phyloP scores from a whole-genome alignment of 164 flowering plant genomes.

The Akebia trifoliata region DNA sequence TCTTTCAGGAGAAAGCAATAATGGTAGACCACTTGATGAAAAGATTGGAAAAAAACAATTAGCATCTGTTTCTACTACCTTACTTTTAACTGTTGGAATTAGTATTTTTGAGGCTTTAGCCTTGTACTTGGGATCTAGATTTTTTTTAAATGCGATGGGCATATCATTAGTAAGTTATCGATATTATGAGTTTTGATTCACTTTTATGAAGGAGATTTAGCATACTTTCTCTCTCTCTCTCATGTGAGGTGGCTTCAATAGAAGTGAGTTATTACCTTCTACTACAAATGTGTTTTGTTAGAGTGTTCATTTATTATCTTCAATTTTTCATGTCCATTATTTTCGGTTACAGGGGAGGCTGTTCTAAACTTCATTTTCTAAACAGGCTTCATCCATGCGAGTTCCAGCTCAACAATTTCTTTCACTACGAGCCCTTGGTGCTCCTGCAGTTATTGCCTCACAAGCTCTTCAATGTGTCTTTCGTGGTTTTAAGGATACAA shows the following conservation, averaged over 20 bases:
- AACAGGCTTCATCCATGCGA: conserved; percentile 80
- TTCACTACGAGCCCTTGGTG: too few relatives aligned
- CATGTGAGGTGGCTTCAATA: neutral
- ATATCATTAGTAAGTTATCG: conserved; percentile 51
- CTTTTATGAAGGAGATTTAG: neutral
- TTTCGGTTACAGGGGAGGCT: conserved; percentile 15
- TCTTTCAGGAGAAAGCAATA: too few relatives aligned
- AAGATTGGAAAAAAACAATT: too few relatives aligned
- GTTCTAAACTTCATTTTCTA: too few relatives aligned
- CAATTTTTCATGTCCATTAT: conserved; percentile 8
- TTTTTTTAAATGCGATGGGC: conserved; percentile 76
- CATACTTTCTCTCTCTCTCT: conserved; percentile 1
- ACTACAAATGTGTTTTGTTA: neutral
- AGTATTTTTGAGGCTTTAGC: conserved; percentile 78
- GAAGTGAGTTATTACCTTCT: neutral
- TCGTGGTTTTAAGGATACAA: conserved; percentile 88
- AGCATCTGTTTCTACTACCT: too few relatives aligned
- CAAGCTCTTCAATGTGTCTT: conserved; percentile 82
- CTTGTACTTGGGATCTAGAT: conserved; percentile 66
- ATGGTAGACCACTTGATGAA: too few relatives aligned
- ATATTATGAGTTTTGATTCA: neutral
- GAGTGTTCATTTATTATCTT: conserved; percentile 4
- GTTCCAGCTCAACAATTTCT: conserved; percentile 50
- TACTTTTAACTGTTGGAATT: conserved; percentile 66
- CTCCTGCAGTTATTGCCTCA: conserved; percentile 83